phyloP scores from a whole-genome alignment of 345 rosid species.

The Viola odorata region DNA sequence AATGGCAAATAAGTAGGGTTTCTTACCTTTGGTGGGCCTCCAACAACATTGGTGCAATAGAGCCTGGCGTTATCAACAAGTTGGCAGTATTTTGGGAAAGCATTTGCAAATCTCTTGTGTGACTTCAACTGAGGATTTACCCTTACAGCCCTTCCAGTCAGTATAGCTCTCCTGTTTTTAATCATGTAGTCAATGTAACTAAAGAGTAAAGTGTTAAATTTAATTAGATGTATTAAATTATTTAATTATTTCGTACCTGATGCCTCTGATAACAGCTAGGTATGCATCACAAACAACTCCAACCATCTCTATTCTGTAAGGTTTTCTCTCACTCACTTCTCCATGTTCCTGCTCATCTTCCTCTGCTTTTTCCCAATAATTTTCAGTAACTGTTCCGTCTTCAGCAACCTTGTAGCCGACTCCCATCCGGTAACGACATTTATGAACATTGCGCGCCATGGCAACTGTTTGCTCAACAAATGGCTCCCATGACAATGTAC shows the following conservation, averaged over 20 bases:
- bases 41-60: conserved; percentile 71
- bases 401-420: conserved; percentile 55
- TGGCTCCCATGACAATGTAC: conserved; percentile 90
- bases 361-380: conserved; percentile 71
- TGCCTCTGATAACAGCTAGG: conserved; percentile 86
- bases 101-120: conserved; percentile 83
- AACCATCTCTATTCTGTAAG: conserved; percentile 87
- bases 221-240: neutral
- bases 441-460: conserved; percentile 85
- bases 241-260: conserved; percentile 49
- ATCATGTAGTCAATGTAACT: neutral
- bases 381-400: conserved; percentile 64
- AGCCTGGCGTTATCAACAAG: conserved; percentile 84
- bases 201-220: too few relatives aligned
- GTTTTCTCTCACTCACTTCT: conserved; percentile 55
- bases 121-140: conserved; percentile 81
- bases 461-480: conserved; percentile 81
- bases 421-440: conserved; percentile 83
- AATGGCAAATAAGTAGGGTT: too few relatives aligned
- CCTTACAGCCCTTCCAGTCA: conserved; percentile 84
- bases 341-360: conserved; percentile 41
- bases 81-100: conserved; percentile 68
- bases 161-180: conserved; percentile 77
- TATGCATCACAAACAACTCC: conserved; percentile 96
- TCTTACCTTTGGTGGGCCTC: conserved; percentile 75